Percentiles rank a stretch among this genome's conserved stretches.
phyloP scores from a whole-genome alignment of 1,284 basidiomycete species.

The Cryptococcus sp. region DNA sequence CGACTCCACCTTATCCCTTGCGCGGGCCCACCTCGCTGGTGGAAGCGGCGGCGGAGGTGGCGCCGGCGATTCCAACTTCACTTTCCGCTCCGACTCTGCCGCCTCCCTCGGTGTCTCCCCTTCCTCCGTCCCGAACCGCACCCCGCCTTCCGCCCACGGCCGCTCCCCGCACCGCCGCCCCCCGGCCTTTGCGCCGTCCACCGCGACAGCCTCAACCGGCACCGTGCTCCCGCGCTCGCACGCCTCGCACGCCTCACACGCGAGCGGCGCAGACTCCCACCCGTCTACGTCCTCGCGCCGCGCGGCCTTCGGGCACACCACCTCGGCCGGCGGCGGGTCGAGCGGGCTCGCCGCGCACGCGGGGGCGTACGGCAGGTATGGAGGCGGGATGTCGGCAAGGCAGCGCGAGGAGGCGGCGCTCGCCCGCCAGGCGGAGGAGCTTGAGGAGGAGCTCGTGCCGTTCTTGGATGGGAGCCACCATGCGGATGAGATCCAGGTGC shows the following conservation, averaged over 20 bases:
- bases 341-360: neutral
- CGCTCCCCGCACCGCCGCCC: constrained; percentile 9
- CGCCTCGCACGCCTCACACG: constrained; percentile 4
- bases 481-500: constrained; percentile 82
- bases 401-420: constrained; percentile 23
- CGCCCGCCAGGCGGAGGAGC: constrained; percentile 15
- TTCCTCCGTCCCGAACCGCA: constrained; percentile 14
- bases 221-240: constrained; percentile 6
- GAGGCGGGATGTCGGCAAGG: constrained; percentile 15
- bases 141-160: constrained; percentile 21
- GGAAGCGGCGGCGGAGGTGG: neutral
- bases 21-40: neutral
- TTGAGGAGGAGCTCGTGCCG: constrained; percentile 56
- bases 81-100: constrained; percentile 35
- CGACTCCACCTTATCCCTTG: constrained; percentile 16
- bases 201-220: constrained; percentile 2
- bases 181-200: neutral
- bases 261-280: constrained; percentile 11
- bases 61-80: constrained; percentile 38
- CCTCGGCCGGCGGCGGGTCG: neutral
- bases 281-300: constrained; percentile 13
- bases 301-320: constrained; percentile 3
- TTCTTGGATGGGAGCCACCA: constrained; percentile 83
- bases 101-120: constrained; percentile 36
- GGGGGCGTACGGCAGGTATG: constrained; percentile 10